Conservation (phyloP, 1,139 yeast genomes). For the Diutina rugosa region DNA sequence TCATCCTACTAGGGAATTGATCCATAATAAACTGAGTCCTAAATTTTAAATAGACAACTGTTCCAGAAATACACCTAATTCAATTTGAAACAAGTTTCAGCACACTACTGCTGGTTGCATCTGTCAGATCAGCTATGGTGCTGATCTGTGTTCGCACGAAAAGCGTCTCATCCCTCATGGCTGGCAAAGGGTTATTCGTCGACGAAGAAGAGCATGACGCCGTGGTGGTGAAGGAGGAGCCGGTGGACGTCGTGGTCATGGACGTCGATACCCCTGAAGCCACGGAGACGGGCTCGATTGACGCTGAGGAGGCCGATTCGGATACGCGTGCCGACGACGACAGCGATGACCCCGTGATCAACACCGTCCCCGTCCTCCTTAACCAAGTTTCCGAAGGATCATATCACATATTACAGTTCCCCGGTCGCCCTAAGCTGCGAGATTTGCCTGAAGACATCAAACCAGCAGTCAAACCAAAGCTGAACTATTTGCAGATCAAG, state of each 20-base stretch:
- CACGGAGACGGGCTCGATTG: too few relatives aligned
- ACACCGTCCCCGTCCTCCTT: neutral
- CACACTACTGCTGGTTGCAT: too few relatives aligned
- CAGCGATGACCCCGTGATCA: neutral
- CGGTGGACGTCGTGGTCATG: neutral
- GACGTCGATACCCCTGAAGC: neutral
- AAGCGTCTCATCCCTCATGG: neutral
- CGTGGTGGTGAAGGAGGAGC: neutral
- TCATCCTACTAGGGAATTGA: too few relatives aligned
- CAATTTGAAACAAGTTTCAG: too few relatives aligned
- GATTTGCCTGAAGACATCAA: neutral
- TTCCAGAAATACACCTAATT: too few relatives aligned
- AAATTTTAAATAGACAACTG: too few relatives aligned
- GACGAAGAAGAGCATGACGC: conserved; percentile 1
- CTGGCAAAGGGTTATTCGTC: neutral
- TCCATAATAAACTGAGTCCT: too few relatives aligned
- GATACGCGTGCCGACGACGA: neutral
- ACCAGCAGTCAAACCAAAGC: neutral
- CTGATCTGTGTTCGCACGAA: neutral
- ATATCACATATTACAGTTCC: neutral
- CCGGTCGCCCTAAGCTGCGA: conserved; percentile 1
- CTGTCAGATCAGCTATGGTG: neutral
- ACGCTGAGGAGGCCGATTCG: neutral
- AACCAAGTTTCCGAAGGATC: neutral
- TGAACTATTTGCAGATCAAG: neutral